Percentiles rank a stretch among this genome's conserved stretches.
These are phyloP conservation scores for Fusarium papillatum DNA, from an alignment of 2,329 filamentous ascomycete genomes.

Conservation along the genomic window DNA sequence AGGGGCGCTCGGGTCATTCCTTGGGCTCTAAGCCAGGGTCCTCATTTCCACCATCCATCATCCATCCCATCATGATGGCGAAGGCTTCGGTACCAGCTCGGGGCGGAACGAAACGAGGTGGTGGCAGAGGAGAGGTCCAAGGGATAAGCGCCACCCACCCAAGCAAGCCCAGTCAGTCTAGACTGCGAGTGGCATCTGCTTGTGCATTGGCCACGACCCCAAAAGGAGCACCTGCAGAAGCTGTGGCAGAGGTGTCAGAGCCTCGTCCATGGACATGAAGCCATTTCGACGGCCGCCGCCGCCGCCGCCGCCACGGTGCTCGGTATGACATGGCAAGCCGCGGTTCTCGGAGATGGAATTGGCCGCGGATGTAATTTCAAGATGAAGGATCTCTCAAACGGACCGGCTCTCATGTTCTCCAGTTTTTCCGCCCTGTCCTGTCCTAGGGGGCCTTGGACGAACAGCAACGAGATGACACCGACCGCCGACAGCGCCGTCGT, in stretches of 20 bases:
- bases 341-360: slow-evolving; percentile 31
- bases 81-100: slow-evolving; percentile 15
- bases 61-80: slow-evolving; percentile 6
- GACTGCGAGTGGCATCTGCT: slow-evolving; percentile 28
- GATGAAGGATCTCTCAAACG: slow-evolving; percentile 27
- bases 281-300: slow-evolving; percentile 25
- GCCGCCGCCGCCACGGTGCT: slow-evolving; percentile 25
- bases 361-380: not conserved
- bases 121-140: slow-evolving; percentile 11
- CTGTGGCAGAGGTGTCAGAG: slow-evolving; percentile 1
- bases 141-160: slow-evolving; percentile 19
- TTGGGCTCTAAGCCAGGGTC: slow-evolving; percentile 8
- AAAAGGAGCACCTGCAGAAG: slow-evolving; percentile 22
- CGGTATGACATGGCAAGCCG: slow-evolving; percentile 40
- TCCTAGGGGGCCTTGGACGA: slow-evolving; percentile 1
- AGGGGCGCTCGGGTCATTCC: slow-evolving; percentile 29
- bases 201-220: slow-evolving; percentile 16
- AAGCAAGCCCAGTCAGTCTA: slow-evolving; percentile 10
- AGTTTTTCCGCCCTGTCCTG: slow-evolving; percentile 27
- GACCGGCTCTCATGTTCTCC: slow-evolving; percentile 32
- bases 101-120: slow-evolving; percentile 26
- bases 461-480: slow-evolving; percentile 6
- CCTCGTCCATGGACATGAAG: slow-evolving; percentile 16
- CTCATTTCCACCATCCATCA: slow-evolving; percentile 21
- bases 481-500: slow-evolving; percentile 16